These are phyloP conservation scores for Crataegus laevigata DNA, from an alignment of 306 rosid genomes.

Conservation along the genomic window DNA sequence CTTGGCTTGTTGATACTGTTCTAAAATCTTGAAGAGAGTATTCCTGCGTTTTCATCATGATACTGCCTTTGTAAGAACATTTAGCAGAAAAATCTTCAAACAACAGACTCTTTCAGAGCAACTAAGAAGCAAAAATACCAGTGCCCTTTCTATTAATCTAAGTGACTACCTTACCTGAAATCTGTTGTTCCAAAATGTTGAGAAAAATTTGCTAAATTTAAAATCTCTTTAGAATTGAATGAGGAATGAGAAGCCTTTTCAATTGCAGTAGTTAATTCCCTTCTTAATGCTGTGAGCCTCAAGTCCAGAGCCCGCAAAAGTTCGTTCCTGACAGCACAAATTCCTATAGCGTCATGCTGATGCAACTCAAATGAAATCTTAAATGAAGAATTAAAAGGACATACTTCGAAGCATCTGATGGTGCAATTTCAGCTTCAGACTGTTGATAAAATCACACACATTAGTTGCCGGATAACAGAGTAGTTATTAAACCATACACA, in stretches of 20 bases:
- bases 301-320: slow-evolving; percentile 85
- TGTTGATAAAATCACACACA: slow-evolving; percentile 31
- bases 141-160: not conserved
- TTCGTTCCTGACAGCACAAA: slow-evolving; percentile 61
- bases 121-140: not conserved
- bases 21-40: slow-evolving; percentile 42
- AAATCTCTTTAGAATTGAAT: slow-evolving; percentile 44
- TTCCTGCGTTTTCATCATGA: slow-evolving; percentile 42
- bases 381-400: slow-evolving; percentile 31
- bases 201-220: slow-evolving; percentile 33
- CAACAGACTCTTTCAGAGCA: not conserved
- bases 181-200: slow-evolving; percentile 58
- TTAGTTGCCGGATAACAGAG: slow-evolving; percentile 22
- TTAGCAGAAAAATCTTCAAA: slow-evolving; percentile 5
- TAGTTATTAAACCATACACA: slow-evolving; percentile 6
- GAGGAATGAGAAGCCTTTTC: slow-evolving; percentile 35
- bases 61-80: not conserved
- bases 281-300: slow-evolving; percentile 66
- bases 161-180: slow-evolving; percentile 53
- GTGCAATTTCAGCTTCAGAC: slow-evolving; percentile 45
- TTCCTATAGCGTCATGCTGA: slow-evolving; percentile 27
- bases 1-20: slow-evolving; percentile 35
- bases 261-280: slow-evolving; percentile 45
- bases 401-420: slow-evolving; percentile 83
- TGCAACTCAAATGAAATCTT: slow-evolving; percentile 13